Percentiles rank a stretch among this genome's conserved stretches.
Conservation (phyloP, 140 eudicot genomes). For the Bidens hawaiensis region DNA sequence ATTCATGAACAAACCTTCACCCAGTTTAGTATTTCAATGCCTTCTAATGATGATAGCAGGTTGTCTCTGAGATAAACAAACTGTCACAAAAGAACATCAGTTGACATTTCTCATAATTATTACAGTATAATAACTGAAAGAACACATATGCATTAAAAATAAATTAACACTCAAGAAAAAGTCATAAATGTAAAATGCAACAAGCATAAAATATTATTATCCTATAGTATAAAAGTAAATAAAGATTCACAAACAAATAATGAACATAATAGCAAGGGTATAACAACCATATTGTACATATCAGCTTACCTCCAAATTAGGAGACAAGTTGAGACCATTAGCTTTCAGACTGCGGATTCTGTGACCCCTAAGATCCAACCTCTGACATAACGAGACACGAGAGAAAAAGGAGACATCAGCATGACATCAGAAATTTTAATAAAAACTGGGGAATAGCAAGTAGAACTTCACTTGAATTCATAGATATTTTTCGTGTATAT, state of each 20-base stretch:
- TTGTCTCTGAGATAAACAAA: slow-evolving; percentile 98
- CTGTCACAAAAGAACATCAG: slow-evolving; percentile 44
- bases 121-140: not conserved
- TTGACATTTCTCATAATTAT: slow-evolving; percentile 4
- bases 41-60: slow-evolving; percentile 78
- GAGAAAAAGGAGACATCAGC: not conserved
- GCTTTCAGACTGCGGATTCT: slow-evolving; percentile 69
- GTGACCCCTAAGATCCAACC: slow-evolving; percentile 97
- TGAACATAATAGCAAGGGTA: not conserved
- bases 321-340: slow-evolving; percentile 72
- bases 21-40: slow-evolving; percentile 71
- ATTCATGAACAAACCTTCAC: slow-evolving; percentile 97
- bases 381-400: slow-evolving; percentile 43
- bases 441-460: slow-evolving; percentile 6
- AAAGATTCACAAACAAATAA: not conserved
- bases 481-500: not conserved
- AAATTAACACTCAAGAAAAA: not conserved
- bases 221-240: not conserved
- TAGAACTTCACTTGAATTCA: too few species aligned
- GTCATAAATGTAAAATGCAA: not conserved
- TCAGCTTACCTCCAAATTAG: slow-evolving; percentile 76
- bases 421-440: not conserved
- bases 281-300: slow-evolving; percentile 2
- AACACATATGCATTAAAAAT: not conserved
- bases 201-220: not conserved